A percentile compares a stretch with the other conserved stretches of the same genome.
These are phyloP conservation scores for Talaromyces sp. DNA, from an alignment of 2,329 filamentous ascomycete genomes.

Conservation along the genomic window DNA sequence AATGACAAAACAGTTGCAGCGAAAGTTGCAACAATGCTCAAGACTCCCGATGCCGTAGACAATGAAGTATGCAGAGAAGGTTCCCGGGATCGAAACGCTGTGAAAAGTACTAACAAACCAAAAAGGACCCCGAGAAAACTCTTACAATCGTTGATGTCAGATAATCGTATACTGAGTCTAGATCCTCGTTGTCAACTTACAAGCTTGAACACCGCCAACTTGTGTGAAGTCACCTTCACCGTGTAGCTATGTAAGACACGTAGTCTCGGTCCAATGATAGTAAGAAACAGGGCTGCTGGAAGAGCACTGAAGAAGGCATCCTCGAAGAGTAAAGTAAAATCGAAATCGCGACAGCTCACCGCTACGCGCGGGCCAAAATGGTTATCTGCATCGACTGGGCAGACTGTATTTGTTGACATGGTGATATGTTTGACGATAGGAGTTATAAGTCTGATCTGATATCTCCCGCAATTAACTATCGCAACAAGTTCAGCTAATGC, in stretches of 20 bases:
- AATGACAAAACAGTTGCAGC: slow-evolving; percentile 26
- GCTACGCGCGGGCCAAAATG: slow-evolving; percentile 9
- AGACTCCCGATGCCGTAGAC: background rate
- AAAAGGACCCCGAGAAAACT: slow-evolving; percentile 29
- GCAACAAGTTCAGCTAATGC: background rate
- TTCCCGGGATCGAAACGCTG: slow-evolving; percentile 33
- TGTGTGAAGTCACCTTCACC: slow-evolving; percentile 18
- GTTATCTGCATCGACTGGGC: background rate
- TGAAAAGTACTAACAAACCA: slow-evolving; percentile 35
- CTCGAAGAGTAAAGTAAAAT: slow-evolving; percentile 46
- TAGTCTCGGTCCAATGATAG: slow-evolving; percentile 32
- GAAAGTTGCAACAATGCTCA: slow-evolving; percentile 20
- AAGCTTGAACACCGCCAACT: slow-evolving; percentile 4
- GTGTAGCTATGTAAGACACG: slow-evolving; percentile 19
- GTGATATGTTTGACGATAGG: background rate
- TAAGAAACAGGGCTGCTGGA: slow-evolving; percentile 35
- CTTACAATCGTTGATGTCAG: background rate
- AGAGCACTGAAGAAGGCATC: slow-evolving; percentile 39
- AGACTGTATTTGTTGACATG: background rate
- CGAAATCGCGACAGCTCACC: slow-evolving; percentile 34
- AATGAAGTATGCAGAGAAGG: slow-evolving; percentile 1
- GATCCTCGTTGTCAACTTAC: slow-evolving; percentile 22
- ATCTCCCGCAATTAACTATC: background rate
- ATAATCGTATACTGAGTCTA: background rate
- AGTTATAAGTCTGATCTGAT: background rate